A percentile compares a stretch with the other conserved stretches of the same genome.
phyloP scores from a whole-genome alignment of 148 eudicot genomes.

The Fallopia convolvulus region DNA sequence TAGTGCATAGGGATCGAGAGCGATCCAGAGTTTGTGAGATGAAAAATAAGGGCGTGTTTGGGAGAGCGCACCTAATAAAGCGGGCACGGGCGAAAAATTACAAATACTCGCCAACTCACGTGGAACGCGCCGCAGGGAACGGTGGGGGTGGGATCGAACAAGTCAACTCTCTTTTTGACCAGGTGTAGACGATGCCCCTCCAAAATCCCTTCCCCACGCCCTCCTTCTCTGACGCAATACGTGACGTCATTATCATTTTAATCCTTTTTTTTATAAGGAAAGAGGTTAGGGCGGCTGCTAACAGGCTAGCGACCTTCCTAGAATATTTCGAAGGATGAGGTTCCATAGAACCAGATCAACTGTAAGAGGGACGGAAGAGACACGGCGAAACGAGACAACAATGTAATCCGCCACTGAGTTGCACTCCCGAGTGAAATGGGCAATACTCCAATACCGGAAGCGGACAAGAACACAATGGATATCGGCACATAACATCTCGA shows the following conservation, averaged over 20 bases:
- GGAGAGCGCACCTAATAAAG: constrained; percentile 1
- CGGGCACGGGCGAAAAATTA: neutral
- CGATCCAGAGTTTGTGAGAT: neutral
- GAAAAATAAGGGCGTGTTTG: constrained; percentile 6
- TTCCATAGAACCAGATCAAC: too few relatives aligned
- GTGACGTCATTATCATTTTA: neutral
- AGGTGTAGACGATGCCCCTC: constrained; percentile 37
- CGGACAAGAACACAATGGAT: too few relatives aligned
- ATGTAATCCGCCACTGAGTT: too few relatives aligned
- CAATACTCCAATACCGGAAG: too few relatives aligned
- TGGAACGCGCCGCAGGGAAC: constrained; percentile 54
- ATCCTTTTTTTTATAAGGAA: too few relatives aligned
- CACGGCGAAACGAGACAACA: too few relatives aligned
- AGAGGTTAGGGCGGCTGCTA: too few relatives aligned
- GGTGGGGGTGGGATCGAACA: constrained; percentile 35
- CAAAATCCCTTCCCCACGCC: constrained; percentile 8
- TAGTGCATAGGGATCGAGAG: constrained; percentile 1
- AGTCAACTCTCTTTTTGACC: constrained; percentile 70
- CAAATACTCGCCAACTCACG: constrained; percentile 15
- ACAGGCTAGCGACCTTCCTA: too few relatives aligned
- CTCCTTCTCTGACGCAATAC: constrained; percentile 11
- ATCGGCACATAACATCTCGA: too few relatives aligned
- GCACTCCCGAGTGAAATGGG: too few relatives aligned
- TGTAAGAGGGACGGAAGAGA: too few relatives aligned
- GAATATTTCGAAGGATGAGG: too few relatives aligned